These are phyloP conservation scores for Eleusine indica DNA, from an alignment of 176 grass and related monocot genomes.

Conservation along the genomic window DNA sequence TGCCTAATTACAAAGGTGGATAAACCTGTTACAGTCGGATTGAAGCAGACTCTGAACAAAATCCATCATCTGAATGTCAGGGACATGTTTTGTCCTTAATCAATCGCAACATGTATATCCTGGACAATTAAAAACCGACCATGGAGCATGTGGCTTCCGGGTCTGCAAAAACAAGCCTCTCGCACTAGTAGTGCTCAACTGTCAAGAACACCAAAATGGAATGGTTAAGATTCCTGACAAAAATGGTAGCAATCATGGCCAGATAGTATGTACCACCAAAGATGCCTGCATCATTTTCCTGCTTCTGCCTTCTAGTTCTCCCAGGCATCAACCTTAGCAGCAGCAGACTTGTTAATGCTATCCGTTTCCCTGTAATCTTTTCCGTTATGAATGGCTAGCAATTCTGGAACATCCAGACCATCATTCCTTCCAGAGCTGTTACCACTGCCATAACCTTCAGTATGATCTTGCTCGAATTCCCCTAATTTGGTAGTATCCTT, in stretches of 20 bases:
- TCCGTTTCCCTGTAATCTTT: conserved; percentile 34
- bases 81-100: neutral
- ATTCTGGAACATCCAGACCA: conserved; percentile 58
- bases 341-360: conserved; percentile 18
- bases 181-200: conserved; percentile 1
- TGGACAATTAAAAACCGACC: conserved; percentile 11
- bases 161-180: conserved; percentile 13
- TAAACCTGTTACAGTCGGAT: neutral
- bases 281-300: conserved; percentile 37
- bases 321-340: conserved; percentile 38
- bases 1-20: conserved; percentile 2
- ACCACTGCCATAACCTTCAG: conserved; percentile 54
- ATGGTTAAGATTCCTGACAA: neutral
- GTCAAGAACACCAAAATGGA: conserved; percentile 7
- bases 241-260: neutral
- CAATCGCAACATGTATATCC: neutral
- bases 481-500: conserved; percentile 47
- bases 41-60: neutral
- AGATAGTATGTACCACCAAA: conserved; percentile 44
- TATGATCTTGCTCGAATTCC: conserved; percentile 48
- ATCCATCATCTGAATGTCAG: neutral
- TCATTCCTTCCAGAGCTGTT: conserved; percentile 75
- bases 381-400: conserved; percentile 31
- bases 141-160: conserved; percentile 5
- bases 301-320: conserved; percentile 54